Base-by-base conservation (phyloP, 192 early-diverging fungal genomes). In the Globomyces pollinis-pini region DNA sequence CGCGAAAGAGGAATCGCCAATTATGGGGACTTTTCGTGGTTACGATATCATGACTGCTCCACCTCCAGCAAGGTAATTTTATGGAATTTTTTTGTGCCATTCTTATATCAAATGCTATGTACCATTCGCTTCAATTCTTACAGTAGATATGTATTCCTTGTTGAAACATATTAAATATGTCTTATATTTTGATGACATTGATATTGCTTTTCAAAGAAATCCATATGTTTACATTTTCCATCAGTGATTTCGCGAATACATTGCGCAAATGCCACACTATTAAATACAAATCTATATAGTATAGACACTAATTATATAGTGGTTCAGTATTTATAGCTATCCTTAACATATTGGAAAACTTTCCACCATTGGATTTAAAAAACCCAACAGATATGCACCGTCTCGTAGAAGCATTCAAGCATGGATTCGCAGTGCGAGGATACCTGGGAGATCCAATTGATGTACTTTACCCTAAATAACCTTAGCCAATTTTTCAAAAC, bases 301-400 rank as follows among this genome's bases (percentile, higher is more conserved):
- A 11, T 5, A 61, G 33, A 13, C 12, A 36, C n/a, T n/a, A n/a
- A n/a, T n/a, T n/a, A n/a, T n/a, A n/a, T 20, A 73, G 87, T 59
- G 94, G 94, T 0, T 84, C 89, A 4, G 74, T 92, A 13, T 65
- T 95, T 30, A 68, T 94, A 32, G 84, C 85, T 62, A 74, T 92
- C 59, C 76, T 98, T 36, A 95, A 95, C 51, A 79, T 91, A 26
- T 63, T 93, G 47, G 94, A 98, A 67, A 79, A 88, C 41, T 94
- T 79, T 7, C 20, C n/a, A 29, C 6, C 7, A n/a, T 31, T 26
- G 66, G 75, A 86, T 38, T 73, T 93, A 12, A 69, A 65, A 0
- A 77, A 79, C 1, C 72, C 78, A 7, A 29, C 88, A 15, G 91
- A 84, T 53, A 70, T 84, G 13, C 92, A 98, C 66, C 61, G 71